These are phyloP conservation scores for Colletotrichum zoysiae DNA, from an alignment of 2,329 filamentous ascomycete genomes.

Conservation along the genomic window DNA sequence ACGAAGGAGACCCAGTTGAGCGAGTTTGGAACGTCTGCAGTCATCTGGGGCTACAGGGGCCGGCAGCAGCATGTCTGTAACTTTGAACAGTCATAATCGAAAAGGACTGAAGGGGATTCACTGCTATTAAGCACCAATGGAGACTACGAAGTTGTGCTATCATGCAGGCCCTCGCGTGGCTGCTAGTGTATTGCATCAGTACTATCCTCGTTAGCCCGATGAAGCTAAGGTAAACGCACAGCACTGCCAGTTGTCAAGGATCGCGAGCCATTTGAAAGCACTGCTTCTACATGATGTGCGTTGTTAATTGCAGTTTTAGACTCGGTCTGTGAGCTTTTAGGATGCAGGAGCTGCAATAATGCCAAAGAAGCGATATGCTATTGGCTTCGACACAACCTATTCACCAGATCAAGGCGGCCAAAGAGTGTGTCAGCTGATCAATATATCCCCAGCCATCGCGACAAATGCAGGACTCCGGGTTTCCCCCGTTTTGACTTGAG, in stretches of 20 bases:
- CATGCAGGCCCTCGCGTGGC: constrained; percentile 20
- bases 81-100: neutral
- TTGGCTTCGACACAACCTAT: neutral
- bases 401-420: neutral
- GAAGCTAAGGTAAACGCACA: constrained; percentile 2
- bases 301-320: neutral
- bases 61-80: neutral
- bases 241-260: constrained; percentile 39
- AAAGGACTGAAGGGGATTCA: neutral
- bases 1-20: constrained; percentile 39
- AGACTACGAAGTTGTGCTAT: neutral
- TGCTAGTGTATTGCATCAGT: constrained; percentile 23
- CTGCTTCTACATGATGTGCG: neutral
- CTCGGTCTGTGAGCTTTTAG: neutral
- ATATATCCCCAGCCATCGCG: neutral
- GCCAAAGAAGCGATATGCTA: neutral
- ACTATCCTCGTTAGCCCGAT: constrained; percentile 16
- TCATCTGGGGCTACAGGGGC: constrained; percentile 8
- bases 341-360: neutral
- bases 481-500: neutral
- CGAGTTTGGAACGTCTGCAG: constrained; percentile 32
- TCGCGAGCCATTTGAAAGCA: neutral
- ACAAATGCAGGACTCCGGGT: neutral
- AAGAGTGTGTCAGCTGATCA: constrained; percentile 3
- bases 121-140: constrained; percentile 10